Base-by-base conservation (phyloP, 805 yeast species). In the Cyberlindnera euphorbiiphila region DNA sequence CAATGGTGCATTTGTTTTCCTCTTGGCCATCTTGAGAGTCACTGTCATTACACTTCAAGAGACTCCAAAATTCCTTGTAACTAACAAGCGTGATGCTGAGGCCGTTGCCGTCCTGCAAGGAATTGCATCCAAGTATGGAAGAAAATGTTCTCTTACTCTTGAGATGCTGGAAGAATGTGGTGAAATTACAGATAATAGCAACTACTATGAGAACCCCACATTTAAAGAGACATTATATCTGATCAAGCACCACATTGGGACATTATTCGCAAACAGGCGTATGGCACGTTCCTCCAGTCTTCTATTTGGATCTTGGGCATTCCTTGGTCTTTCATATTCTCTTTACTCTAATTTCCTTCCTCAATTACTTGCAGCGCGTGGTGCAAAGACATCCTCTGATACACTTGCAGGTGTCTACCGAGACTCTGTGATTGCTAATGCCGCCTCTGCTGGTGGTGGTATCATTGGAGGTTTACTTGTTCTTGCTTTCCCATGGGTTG, bases 301-400 rank as follows among this genome's bases (percentile, higher is more conserved):
- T 11, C 51, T 74, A n/a, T 49, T 62, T 15, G 39, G 66, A 6
- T 64, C 76, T 1, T 76, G 81, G 81, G 67, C 69, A 4, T 54
- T 72, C 32, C 65, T 74, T 43, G 79, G 79, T 34, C 62, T 74
- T 28, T 69, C 78, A 6, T 74, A 72, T 53, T 71, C 77, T 3
- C 59, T 71, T 29, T 74, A 69, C 51, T 66, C 70, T 50, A 73
- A 72, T 32, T 74, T 74, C 55, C 52, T 74, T 19, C 76, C 76
- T 27, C 64, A 66, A 34, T 71, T 68, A 43, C 59, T 76, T 34
- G 71, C 73, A 28, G 51, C 62, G 4, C 68, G 70, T 47, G 77
- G 77, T 34, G 75, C 68, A 12, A 51, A 62, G 23, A 68, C 71
- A n/a, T 50, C 62, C 35, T 72, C 74, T 20, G 43, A 56, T 5